Conservation (phyloP, 2,329 filamentous ascomycete genomes). For the Colletotrichum spaethianum region DNA sequence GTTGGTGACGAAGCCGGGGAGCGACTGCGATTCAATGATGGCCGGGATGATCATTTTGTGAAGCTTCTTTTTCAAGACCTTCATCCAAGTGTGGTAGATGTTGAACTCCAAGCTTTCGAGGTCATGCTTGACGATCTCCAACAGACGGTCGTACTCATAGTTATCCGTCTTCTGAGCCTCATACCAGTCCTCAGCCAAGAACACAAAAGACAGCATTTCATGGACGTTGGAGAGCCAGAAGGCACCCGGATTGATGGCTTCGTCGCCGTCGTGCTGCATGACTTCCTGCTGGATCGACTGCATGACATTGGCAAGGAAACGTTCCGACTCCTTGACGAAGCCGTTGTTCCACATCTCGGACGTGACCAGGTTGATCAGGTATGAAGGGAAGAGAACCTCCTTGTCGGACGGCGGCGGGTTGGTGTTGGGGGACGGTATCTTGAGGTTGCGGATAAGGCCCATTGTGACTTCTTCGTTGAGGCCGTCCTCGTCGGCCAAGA, state of each 20-base stretch:
- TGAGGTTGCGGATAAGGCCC: conserved; percentile 95
- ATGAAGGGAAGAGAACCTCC: conserved; percentile 98
- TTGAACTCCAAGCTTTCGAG: conserved; percentile 99
- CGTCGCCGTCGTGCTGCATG: conserved; percentile 98
- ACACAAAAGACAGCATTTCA: conserved; percentile 99
- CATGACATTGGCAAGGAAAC: conserved; percentile 99
- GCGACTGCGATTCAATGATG: conserved; percentile 98
- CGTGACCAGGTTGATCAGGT: conserved; percentile 98
- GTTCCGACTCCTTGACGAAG: conserved; percentile 98
- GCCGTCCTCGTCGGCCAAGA: conserved; percentile 94
- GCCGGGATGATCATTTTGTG: conserved; percentile 99
- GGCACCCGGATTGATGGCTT: conserved; percentile 95
- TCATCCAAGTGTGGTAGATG: conserved; percentile 99
- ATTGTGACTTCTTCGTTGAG: conserved; percentile 97
- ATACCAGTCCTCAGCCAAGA: conserved; percentile 99
- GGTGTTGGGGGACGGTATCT: conserved; percentile 91
- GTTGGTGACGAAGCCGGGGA: conserved; percentile 98
- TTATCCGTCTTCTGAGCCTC: conserved; percentile 99
- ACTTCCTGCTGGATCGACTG: conserved; percentile 99
- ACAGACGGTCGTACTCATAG: conserved; percentile 96
- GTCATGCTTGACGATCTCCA: conserved; percentile 99
- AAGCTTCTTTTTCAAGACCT: conserved; percentile 98
- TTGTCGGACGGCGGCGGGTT: conserved; percentile 96
- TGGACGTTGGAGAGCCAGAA: conserved; percentile 99
- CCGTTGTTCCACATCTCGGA: conserved; percentile 99